Base-by-base conservation (phyloP, 768 basidiomycete genomes). In the Hemileccinum rubropunctum region DNA sequence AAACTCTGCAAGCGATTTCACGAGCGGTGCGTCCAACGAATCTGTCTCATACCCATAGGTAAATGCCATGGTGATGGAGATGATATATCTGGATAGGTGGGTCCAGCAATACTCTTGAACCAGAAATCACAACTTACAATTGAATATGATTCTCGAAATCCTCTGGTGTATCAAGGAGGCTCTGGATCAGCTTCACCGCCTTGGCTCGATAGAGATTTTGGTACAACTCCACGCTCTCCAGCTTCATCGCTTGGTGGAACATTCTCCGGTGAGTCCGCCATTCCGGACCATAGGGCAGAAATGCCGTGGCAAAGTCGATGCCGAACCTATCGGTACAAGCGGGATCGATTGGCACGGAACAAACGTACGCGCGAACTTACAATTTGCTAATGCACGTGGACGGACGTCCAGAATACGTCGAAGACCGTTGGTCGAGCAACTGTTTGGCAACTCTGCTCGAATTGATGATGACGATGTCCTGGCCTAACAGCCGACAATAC, bases 11-110 rank as follows among this genome's bases (percentile, higher is more conserved):
- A 66, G 49, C 5, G 67, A 55, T 36, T 54, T 61, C 37, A 65
- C 62, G 14, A 66, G 48, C 2, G 62, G 65, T 7, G 53, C 59
- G 9, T 69, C 54, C 52, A 66, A 41, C 4, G 64, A 65, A 37
- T 57, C 42, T 14, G 35, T 54, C 42, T 68, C 57, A 11, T 66
- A 66, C 32, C 64, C 64, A 39, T 66, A 68, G 2, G 67, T 68
- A 39, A 58, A 52, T 4, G 51, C 48, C 66, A 66, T 68, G 1
- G 65, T 68, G 32, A 68, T 62, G 18, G 66, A 68, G 32, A 64
- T 46, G 33, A 68, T 60, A 17, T 68, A 66, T 30, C 67, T 68
- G 17, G 3, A 28, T 6, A 33, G 35, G n/a, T n/a, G n/a, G 13
- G 17, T 53, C 9, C 47, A 45, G 35, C 30, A 23, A 27, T 21